Percentiles rank a stretch among this genome's conserved stretches.
These are phyloP conservation scores for Fusarium oligoseptatum DNA, from an alignment of 2,329 filamentous ascomycete species.

Conservation along the genomic window DNA sequence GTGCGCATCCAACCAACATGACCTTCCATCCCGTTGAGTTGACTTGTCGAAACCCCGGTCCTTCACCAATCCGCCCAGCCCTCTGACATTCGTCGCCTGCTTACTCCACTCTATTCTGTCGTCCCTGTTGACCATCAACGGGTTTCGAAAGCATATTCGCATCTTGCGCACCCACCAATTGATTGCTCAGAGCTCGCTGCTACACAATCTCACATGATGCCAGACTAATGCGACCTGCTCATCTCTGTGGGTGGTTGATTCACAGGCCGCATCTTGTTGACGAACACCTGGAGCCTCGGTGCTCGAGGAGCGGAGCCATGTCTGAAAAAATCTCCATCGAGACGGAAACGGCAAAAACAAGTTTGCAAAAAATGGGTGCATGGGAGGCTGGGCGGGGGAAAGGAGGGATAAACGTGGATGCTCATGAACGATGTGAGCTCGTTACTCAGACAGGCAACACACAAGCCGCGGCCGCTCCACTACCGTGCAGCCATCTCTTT, in stretches of 20 bases:
- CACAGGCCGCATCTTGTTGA: conserved; percentile 30
- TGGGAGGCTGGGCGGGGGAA: conserved; percentile 31
- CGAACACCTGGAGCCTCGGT: conserved; percentile 27
- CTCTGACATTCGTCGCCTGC: conserved; percentile 17
- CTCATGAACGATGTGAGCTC: conserved; percentile 14
- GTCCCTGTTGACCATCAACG: conserved; percentile 29
- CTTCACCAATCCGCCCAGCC: conserved; percentile 38
- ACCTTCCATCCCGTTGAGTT: background rate
- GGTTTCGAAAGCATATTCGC: conserved; percentile 28
- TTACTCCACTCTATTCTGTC: conserved; percentile 20
- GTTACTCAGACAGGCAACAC: conserved; percentile 20
- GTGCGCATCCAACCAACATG: conserved; percentile 25
- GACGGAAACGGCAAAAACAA: conserved; percentile 8
- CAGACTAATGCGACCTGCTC: conserved; percentile 45
- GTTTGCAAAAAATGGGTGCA: conserved; percentile 13
- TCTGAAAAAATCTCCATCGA: conserved; percentile 28
- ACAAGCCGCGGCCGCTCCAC: conserved; percentile 29
- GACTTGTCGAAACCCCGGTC: conserved; percentile 17
- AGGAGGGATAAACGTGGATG: conserved; percentile 29
- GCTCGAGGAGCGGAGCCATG: conserved; percentile 32
- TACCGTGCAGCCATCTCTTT: conserved; percentile 23
- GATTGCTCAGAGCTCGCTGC: conserved; percentile 21
- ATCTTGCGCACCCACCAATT: conserved; percentile 32
- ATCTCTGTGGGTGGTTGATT: conserved; percentile 39
- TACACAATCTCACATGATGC: conserved; percentile 47